phyloP scores from a whole-genome alignment of 2,329 filamentous ascomycete genomes.

The Colletotrichum sp. region DNA sequence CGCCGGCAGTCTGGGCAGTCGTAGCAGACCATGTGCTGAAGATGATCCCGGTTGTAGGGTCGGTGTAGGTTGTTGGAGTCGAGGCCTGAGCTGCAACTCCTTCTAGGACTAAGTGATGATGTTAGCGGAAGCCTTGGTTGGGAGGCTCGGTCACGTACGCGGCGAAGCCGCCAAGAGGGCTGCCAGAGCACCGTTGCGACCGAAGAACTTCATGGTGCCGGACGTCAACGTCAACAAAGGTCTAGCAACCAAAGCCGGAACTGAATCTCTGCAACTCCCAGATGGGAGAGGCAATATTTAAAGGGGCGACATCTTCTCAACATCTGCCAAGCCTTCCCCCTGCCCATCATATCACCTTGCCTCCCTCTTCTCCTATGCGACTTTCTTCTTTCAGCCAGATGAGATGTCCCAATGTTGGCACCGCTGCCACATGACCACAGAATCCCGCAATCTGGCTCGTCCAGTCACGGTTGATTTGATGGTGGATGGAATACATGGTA shows the following conservation, averaged over 20 bases:
- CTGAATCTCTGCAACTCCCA: background rate
- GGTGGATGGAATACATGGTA: background rate
- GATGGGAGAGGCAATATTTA: background rate
- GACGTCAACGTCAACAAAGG: background rate
- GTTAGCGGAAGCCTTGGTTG: background rate
- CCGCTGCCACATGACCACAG: constrained; percentile 8
- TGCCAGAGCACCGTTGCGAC: constrained; percentile 11
- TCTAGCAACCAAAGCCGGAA: background rate
- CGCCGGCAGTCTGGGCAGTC: constrained; percentile 40
- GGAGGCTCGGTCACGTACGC: background rate
- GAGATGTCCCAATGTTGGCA: background rate
- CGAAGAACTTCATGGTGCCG: constrained; percentile 19
- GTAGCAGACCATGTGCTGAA: constrained; percentile 56
- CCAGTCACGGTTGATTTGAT: background rate
- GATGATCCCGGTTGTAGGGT: constrained; percentile 54
- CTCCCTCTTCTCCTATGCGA: background rate
- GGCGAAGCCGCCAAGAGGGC: constrained; percentile 15
- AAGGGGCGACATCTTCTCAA: background rate
- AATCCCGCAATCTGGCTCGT: background rate
- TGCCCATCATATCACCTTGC: background rate
- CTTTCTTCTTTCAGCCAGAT: constrained; percentile 5
- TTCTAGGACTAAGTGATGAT: constrained; percentile 1
- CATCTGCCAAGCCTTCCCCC: background rate
- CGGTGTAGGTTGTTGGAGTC: constrained; percentile 37
- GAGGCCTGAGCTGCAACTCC: constrained; percentile 20